Conservation (phyloP, 805 yeast species). For the Sugiyamaella valdiviana region DNA sequence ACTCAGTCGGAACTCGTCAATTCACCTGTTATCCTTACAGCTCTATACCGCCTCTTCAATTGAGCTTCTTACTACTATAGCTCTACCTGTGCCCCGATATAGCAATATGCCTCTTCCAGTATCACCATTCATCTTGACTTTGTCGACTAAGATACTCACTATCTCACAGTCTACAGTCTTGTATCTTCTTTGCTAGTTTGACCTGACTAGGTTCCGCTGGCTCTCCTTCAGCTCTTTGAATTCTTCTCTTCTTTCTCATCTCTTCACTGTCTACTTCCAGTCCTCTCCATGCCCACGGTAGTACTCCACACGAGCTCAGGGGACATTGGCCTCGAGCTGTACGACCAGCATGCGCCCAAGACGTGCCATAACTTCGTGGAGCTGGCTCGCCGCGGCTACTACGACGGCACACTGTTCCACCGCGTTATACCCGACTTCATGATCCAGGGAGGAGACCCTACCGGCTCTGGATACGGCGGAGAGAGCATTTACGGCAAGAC, state of each 20-base stretch:
- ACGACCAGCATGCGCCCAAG: slow-evolving; percentile 26
- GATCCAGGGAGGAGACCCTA: slow-evolving; percentile 31
- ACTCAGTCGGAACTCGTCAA: no score
- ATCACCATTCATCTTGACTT: no score
- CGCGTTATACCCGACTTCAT: slow-evolving; percentile 50
- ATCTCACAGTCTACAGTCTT: no score
- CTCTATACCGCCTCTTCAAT: no score
- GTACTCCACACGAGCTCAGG: slow-evolving; percentile 19
- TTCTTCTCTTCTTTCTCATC: not conserved
- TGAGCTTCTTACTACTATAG: no score
- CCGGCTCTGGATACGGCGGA: slow-evolving; percentile 49
- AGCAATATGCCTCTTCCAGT: no score
- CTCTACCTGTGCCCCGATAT: no score
- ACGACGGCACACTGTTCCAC: slow-evolving; percentile 72
- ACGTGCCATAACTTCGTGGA: slow-evolving; percentile 19
- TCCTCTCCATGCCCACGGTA: not conserved
- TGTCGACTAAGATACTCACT: no score
- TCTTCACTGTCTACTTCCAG: not conserved
- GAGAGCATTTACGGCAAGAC: slow-evolving; percentile 67
- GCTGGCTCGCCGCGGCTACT: slow-evolving; percentile 26
- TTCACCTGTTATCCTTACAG: no score
- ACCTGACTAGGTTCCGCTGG: no score
- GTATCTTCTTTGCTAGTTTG: no score
- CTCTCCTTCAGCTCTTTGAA: no score
- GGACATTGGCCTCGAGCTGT: slow-evolving; percentile 24